Conservation (phyloP, 2,329 filamentous ascomycete genomes). For the Fusarium pseudoanthophilum region DNA sequence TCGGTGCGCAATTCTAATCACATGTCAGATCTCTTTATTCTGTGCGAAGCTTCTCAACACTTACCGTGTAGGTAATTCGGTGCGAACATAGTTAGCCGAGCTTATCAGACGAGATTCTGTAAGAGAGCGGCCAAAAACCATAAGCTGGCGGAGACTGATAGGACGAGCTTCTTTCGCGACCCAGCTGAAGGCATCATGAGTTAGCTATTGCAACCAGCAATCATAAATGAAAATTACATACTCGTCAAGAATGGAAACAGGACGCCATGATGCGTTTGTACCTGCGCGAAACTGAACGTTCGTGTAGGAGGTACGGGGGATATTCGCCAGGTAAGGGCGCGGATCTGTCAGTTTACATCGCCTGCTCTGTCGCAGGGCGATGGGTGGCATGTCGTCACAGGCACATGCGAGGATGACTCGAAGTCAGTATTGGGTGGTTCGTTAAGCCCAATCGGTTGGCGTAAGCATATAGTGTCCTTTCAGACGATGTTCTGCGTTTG, state of each 20-base stretch:
- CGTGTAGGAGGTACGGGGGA: constrained; percentile 6
- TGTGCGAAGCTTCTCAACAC: constrained; percentile 16
- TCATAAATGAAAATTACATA: constrained; percentile 50
- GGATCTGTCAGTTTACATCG: constrained; percentile 50
- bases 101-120: constrained; percentile 90
- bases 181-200: constrained; percentile 70
- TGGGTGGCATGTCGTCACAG: constrained; percentile 56
- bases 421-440: neutral
- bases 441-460: constrained; percentile 13
- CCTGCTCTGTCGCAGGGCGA: constrained; percentile 59
- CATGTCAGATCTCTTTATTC: constrained; percentile 18
- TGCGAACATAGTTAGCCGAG: constrained; percentile 97
- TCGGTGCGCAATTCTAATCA: constrained; percentile 82
- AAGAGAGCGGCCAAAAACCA: constrained; percentile 94
- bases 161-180: constrained; percentile 90
- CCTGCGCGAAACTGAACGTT: constrained; percentile 35
- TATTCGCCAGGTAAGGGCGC: constrained; percentile 28
- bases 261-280: constrained; percentile 64
- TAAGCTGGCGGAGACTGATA: constrained; percentile 96
- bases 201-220: constrained; percentile 27
- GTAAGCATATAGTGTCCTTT: neutral
- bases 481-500: neutral
- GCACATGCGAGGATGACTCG: constrained; percentile 48
- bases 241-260: constrained; percentile 73
- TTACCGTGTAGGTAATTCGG: constrained; percentile 80